Conservation (phyloP, 2,329 filamentous ascomycete genomes). For the Pseudogymnoascus sp. region DNA sequence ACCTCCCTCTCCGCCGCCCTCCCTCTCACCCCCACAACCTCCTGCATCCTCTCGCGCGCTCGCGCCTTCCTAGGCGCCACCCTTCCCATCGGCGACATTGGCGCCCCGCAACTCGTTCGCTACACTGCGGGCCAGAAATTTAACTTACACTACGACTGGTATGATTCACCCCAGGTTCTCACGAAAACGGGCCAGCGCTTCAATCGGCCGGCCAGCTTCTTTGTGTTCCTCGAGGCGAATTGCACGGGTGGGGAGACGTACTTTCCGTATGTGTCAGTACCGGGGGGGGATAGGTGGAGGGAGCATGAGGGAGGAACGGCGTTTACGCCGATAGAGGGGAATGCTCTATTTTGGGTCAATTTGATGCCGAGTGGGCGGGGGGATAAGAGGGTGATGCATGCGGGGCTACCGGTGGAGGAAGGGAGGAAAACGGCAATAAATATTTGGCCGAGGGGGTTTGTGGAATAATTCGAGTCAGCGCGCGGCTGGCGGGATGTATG, state of each 20-base stretch:
- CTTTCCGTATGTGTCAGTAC: constrained; percentile 13
- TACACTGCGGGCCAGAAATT: constrained; percentile 12
- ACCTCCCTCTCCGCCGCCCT: neutral
- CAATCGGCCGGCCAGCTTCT: constrained; percentile 19
- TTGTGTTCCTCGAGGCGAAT: constrained; percentile 17
- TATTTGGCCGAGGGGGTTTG: constrained; percentile 32
- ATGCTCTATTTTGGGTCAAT: constrained; percentile 40
- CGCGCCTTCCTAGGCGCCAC: constrained; percentile 10
- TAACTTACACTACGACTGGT: constrained; percentile 17
- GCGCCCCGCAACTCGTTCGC: constrained; percentile 5
- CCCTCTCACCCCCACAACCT: neutral
- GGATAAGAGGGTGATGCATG: constrained; percentile 34
- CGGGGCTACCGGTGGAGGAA: constrained; percentile 33
- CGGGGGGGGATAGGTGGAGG: constrained; percentile 26
- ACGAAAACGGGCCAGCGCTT: constrained; percentile 16
- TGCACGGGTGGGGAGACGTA: constrained; percentile 18
- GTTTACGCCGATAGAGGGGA: constrained; percentile 35
- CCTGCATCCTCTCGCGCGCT: neutral
- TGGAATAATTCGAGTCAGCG: neutral
- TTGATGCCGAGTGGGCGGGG: constrained; percentile 36
- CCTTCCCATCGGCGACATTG: neutral
- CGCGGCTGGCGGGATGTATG: neutral
- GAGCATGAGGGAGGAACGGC: constrained; percentile 34
- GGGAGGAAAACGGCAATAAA: constrained; percentile 40
- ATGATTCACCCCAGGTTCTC: constrained; percentile 3